phyloP scores from a whole-genome alignment of 1,139 yeast genomes.

The Yamadazyma oceani region DNA sequence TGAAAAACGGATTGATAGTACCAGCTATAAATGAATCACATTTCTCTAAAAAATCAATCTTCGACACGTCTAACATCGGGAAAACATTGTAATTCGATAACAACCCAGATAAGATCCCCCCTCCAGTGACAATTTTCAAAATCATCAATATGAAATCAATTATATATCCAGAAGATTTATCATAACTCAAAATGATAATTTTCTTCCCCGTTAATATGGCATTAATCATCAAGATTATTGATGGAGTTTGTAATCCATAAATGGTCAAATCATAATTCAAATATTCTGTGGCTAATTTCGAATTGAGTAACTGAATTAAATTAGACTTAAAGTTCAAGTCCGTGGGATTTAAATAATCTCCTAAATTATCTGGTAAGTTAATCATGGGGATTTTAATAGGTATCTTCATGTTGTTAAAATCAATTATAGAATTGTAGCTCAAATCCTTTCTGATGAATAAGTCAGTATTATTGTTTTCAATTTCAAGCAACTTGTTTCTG shows the following conservation, averaged over 20 bases:
- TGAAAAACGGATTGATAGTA: conserved; percentile 66
- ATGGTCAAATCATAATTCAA: conserved; percentile 44
- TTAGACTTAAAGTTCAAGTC: conserved; percentile 45
- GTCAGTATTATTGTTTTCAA: conserved; percentile 26
- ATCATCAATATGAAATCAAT: conserved; percentile 56
- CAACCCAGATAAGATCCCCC: conserved; percentile 56
- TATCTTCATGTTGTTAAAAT: conserved; percentile 41
- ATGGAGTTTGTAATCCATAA: conserved; percentile 60
- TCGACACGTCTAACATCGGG: conserved; percentile 63
- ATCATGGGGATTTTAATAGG: conserved; percentile 46
- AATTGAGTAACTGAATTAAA: conserved; percentile 37
- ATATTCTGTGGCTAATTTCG: conserved; percentile 30
- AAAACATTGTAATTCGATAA: conserved; percentile 49
- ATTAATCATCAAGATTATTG: conserved; percentile 54
- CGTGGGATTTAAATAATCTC: conserved; percentile 49
- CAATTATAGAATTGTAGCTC: conserved; percentile 41
- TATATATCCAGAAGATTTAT: conserved; percentile 54
- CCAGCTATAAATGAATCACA: conserved; percentile 64
- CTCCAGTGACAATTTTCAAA: conserved; percentile 56
- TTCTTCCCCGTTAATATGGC: conserved; percentile 60
- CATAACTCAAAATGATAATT: conserved; percentile 54
- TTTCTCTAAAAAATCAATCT: conserved; percentile 53
- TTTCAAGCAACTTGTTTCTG: conserved; percentile 38
- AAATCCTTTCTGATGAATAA: conserved; percentile 45
- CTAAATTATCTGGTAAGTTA: conserved; percentile 42